A percentile compares a stretch with the other conserved stretches of the same genome.
These are phyloP conservation scores for Euphorbia tirucalli DNA, from an alignment of 345 rosid species.

Conservation along the genomic window DNA sequence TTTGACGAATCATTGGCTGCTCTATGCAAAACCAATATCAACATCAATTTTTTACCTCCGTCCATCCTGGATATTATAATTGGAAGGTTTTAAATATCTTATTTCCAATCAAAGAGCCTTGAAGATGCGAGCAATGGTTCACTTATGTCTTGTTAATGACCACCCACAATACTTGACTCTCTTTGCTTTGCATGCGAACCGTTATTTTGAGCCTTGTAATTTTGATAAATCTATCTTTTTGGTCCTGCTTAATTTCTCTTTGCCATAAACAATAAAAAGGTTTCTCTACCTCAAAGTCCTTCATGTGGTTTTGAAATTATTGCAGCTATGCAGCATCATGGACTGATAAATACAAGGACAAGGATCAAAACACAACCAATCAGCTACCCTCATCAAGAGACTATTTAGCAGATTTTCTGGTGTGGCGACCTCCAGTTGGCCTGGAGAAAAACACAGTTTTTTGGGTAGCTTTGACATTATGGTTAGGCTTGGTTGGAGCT, in stretches of 20 bases:
- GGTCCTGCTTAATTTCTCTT: not conserved
- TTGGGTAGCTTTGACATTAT: constrained; percentile 72
- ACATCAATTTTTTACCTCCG: not conserved
- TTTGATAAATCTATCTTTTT: not conserved
- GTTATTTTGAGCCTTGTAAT: not conserved
- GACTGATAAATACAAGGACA: constrained; percentile 72
- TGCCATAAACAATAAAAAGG: not conserved
- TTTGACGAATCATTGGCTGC: not conserved
- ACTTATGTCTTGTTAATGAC: not conserved
- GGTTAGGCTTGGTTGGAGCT: constrained; percentile 89
- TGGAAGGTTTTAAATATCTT: too few species aligned
- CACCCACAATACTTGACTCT: not conserved
- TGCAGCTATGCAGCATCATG: constrained; percentile 88
- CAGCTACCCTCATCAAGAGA: constrained; percentile 67
- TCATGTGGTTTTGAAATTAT: not conserved
- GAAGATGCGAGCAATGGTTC: not conserved
- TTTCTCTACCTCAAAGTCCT: not conserved
- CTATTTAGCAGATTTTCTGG: constrained; percentile 65
- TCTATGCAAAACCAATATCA: not conserved
- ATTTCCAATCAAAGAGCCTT: not conserved
- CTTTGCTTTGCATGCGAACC: not conserved
- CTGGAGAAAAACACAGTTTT: constrained; percentile 61
- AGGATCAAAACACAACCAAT: constrained; percentile 52
- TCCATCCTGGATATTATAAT: not conserved
- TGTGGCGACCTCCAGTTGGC: constrained; percentile 74